Percentiles rank a stretch among this genome's conserved stretches.
Evolutionary conservation across 768 basidiomycete genomes (phyloP).

Genomic region (Crepidotus variabilis): DNA sequence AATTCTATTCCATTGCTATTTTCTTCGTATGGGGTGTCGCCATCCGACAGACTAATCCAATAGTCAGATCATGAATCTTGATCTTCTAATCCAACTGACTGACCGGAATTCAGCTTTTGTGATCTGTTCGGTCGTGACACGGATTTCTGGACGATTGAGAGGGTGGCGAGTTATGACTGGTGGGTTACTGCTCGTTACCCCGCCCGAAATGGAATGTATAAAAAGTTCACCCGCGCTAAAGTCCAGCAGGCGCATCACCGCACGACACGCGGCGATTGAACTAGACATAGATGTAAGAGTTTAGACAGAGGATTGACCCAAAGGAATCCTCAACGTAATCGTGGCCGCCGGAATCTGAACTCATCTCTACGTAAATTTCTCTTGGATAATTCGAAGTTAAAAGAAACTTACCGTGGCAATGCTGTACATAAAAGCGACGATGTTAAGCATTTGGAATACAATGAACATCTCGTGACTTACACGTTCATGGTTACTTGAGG

Average conservation of each 20-base stretch:
- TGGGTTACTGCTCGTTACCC: constrained; percentile 26
- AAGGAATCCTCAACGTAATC: constrained; percentile 42
- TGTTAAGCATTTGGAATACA: not conserved
- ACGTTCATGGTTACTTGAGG: constrained; percentile 54
- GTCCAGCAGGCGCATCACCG: constrained; percentile 63
- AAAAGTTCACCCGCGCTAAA: constrained; percentile 44
- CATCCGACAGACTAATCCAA: constrained; percentile 12
- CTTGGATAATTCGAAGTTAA: not conserved
- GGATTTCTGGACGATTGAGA: constrained; percentile 42
- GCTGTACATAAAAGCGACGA: constrained; percentile 23
- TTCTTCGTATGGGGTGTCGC: constrained; percentile 21
- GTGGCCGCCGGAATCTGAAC: constrained; percentile 59
- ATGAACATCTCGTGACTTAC: constrained; percentile 30
- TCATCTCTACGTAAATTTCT: not conserved
- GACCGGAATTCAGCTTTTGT: constrained; percentile 56
- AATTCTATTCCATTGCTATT: constrained; percentile 18
- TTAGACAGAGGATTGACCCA: not conserved
- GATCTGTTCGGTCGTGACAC: constrained; percentile 58
- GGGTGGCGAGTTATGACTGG: constrained; percentile 25
- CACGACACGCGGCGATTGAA: constrained; percentile 63
- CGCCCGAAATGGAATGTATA: constrained; percentile 39
- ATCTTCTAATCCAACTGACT: constrained; percentile 12
- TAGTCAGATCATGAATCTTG: not conserved
- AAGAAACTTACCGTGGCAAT: constrained; percentile 45
- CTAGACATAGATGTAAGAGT: constrained; percentile 20